A percentile compares a stretch with the other conserved stretches of the same genome.
Evolutionary conservation across 129 eudicot genomes (phyloP).

Genomic region (Tagetes patula): DNA sequence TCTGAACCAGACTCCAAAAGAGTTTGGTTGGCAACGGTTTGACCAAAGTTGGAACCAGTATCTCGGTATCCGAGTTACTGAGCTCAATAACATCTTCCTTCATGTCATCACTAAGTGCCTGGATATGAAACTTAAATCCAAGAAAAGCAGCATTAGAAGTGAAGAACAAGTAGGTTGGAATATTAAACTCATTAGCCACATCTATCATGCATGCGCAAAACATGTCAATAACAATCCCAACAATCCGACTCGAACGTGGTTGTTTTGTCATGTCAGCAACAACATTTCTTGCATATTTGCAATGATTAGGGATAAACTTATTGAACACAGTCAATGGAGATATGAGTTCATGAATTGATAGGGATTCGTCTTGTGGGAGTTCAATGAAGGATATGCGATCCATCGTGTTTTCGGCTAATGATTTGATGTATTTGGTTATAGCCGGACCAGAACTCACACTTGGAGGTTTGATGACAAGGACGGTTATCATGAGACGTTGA

Average conservation of each 20-base stretch:
- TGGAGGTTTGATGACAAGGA: slow-evolving; percentile 15
- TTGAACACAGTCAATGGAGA: not conserved
- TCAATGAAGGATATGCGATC: slow-evolving; percentile 7
- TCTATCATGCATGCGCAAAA: slow-evolving; percentile 20
- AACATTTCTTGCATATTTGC: slow-evolving; percentile 6
- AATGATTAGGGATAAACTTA: not conserved
- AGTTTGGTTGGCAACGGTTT: slow-evolving; percentile 7
- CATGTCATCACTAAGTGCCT: not conserved
- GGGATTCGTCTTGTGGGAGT: slow-evolving; percentile 19
- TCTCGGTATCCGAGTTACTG: not conserved
- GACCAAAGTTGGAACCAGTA: not conserved
- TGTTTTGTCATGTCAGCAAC: not conserved
- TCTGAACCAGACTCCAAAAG: not conserved
- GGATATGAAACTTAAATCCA: not conserved
- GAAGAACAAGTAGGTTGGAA: slow-evolving; percentile 9
- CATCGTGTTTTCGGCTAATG: slow-evolving; percentile 1
- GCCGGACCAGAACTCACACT: not conserved
- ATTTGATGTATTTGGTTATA: slow-evolving; percentile 8
- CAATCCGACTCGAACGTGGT: not conserved
- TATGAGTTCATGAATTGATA: not conserved
- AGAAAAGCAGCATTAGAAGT: slow-evolving; percentile 5
- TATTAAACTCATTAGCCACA: slow-evolving; percentile 26
- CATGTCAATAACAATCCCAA: slow-evolving; percentile 22
- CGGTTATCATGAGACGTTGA: slow-evolving; percentile 11
- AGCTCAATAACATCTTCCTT: not conserved